Conservation (phyloP, 108 stramenopile species). For the Thalassiosira profunda region DNA sequence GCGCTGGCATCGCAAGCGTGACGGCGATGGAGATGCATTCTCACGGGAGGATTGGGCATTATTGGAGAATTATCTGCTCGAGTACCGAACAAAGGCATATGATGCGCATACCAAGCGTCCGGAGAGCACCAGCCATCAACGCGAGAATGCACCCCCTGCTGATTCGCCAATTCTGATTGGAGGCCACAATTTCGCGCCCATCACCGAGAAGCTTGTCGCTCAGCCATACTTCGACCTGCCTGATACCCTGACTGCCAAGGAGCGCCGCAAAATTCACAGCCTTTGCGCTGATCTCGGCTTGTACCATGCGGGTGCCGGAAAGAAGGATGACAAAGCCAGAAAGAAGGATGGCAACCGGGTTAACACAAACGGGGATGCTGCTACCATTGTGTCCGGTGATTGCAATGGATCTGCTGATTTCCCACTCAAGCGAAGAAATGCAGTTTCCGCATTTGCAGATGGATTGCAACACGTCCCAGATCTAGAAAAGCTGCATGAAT, state of each 20-base stretch:
- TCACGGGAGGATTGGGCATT: conserved; percentile 20
- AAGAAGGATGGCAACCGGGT: not conserved
- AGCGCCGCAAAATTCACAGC: conserved; percentile 71
- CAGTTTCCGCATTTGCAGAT: conserved; percentile 62
- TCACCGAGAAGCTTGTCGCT: conserved; percentile 39
- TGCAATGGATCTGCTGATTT: too few relatives aligned
- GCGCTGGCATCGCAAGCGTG: conserved; percentile 1
- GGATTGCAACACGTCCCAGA: conserved; percentile 55
- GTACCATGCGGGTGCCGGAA: conserved; percentile 59
- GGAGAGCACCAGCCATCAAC: not conserved
- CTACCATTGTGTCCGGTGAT: too few relatives aligned
- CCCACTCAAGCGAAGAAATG: conserved; percentile 32
- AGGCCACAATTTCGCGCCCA: conserved; percentile 44
- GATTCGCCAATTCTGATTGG: conserved; percentile 31
- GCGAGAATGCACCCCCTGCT: not conserved
- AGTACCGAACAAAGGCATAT: conserved; percentile 33
- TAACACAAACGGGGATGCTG: conserved; percentile 7
- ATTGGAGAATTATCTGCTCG: conserved; percentile 37
- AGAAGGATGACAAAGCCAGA: not conserved
- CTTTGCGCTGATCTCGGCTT: conserved; percentile 53
- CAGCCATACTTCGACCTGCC: conserved; percentile 73
- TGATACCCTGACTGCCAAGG: conserved; percentile 47
- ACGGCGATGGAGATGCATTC: not conserved
- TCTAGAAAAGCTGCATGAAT: conserved; percentile 1
- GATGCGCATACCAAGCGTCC: not conserved